These are phyloP conservation scores for Pachyrhizus erosus DNA, from an alignment of 306 rosid genomes.

Conservation along the genomic window DNA sequence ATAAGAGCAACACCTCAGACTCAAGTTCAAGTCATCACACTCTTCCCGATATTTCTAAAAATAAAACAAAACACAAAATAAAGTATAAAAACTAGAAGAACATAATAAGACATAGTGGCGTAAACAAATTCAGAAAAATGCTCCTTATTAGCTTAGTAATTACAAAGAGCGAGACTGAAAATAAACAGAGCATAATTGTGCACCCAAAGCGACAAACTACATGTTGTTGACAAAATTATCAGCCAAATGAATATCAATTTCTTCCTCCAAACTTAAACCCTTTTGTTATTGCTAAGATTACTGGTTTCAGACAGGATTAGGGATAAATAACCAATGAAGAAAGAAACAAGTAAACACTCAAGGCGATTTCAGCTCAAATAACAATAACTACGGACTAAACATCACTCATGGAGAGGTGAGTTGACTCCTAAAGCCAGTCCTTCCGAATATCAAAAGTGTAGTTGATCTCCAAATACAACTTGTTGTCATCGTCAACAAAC, in stretches of 20 bases:
- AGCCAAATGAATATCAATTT: constrained; percentile 42
- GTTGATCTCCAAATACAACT: constrained; percentile 82
- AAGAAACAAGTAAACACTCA: constrained; percentile 48
- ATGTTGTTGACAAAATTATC: constrained; percentile 53
- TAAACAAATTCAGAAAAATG: background rate
- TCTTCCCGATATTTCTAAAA: background rate
- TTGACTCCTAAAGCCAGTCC: constrained; percentile 63
- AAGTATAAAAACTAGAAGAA: background rate
- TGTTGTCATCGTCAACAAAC: constrained; percentile 87
- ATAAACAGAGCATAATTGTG: constrained; percentile 14
- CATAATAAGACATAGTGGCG: background rate
- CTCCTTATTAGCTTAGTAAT: constrained; percentile 11
- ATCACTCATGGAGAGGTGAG: constrained; percentile 28
- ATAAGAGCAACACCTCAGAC: too few species aligned
- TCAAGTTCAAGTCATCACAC: too few species aligned
- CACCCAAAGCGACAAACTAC: constrained; percentile 26
- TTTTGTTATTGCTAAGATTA: constrained; percentile 53
- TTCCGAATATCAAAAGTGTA: constrained; percentile 82
- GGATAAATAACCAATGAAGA: constrained; percentile 41
- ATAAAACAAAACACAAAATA: background rate
- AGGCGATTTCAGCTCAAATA: constrained; percentile 42
- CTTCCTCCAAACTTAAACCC: constrained; percentile 36
- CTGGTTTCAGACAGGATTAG: constrained; percentile 40
- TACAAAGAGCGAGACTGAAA: constrained; percentile 24
- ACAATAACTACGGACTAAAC: constrained; percentile 39